Evolutionary conservation across 139 green algal genomes (phyloP), one percentile per base, ranked within the genome.

Genomic region (Tetradesmus obliquus): DNA sequence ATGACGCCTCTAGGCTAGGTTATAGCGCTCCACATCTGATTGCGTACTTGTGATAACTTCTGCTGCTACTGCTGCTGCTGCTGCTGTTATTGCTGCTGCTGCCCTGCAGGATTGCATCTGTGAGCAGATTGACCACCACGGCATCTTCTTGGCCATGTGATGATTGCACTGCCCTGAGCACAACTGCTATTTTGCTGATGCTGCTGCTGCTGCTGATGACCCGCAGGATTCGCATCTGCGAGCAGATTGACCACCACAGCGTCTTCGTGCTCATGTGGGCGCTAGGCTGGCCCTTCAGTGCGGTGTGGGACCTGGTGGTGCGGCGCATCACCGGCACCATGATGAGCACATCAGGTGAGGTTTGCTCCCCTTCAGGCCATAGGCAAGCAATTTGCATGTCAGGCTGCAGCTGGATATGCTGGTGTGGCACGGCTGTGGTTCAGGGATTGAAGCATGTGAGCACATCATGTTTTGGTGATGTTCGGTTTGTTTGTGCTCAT

Each of bases 171-270:
- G 74, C 7, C 74, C 55, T 87, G 82, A 15, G 53, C 4, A 15
- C 74, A 60, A 15, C 54, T 60, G 3, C 32, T 5, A 45, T 86
- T 45, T 51, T 74, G 22, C 55, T 12, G 3, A 45, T 85, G 80
- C 80, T 85, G 80, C 80, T 60, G 80, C 80, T 62, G 45, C 80
- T n/a, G 45, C 2, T 55, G 22, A 10, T 83, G 79, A 5, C 7
- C 53, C 8, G 7, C 83, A 90, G 86, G 76, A 15, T 79, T 7
- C 87, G 87, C 69, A 91, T 91, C 51, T 80, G 74, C 55, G 76
- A 91, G 55, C 87, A 91, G 87, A 79, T 85, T 51, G 87, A 91
- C 55, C 87, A 91, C 80, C 87, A 91, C 87, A 86, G 72, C n/a
- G 22, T 85, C 5, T 79, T 91, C 5, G 45, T 55, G 5, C 76